These are phyloP conservation scores for Aspergillus flavus DNA, from an alignment of 2,329 filamentous ascomycete genomes.

Conservation along the genomic window DNA sequence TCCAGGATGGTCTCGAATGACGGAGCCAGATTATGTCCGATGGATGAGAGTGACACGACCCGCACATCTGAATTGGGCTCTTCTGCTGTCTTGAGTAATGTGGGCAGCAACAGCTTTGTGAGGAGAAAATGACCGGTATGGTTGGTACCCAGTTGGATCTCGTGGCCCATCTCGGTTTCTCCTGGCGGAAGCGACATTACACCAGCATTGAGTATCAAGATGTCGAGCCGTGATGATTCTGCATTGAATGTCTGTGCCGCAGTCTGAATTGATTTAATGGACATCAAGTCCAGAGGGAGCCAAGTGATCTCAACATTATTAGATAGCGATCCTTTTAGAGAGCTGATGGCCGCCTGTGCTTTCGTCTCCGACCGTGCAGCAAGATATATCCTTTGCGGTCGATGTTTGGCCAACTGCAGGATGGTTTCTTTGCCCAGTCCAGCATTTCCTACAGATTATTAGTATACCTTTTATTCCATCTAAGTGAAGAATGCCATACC, in stretches of 20 bases:
- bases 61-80: constrained; percentile 30
- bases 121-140: constrained; percentile 43
- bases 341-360: constrained; percentile 25
- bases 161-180: constrained; percentile 38
- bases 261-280: constrained; percentile 29
- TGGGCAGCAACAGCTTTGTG: constrained; percentile 38
- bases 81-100: constrained; percentile 27
- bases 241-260: background rate
- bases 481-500: constrained; percentile 21
- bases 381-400: constrained; percentile 42
- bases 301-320: constrained; percentile 23
- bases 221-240: constrained; percentile 29
- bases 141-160: constrained; percentile 45
- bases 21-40: constrained; percentile 30
- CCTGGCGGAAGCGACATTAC: constrained; percentile 43
- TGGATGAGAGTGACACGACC: constrained; percentile 33
- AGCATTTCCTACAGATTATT: constrained; percentile 39
- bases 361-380: constrained; percentile 36
- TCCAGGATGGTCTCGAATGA: constrained; percentile 32
- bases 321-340: constrained; percentile 17
- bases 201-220: constrained; percentile 46
- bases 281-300: constrained; percentile 46
- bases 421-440: constrained; percentile 52
- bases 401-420: constrained; percentile 45
- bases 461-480: background rate